These are phyloP conservation scores for Phoma sp. DNA, from an alignment of 2,329 filamentous ascomycete genomes.

Conservation along the genomic window DNA sequence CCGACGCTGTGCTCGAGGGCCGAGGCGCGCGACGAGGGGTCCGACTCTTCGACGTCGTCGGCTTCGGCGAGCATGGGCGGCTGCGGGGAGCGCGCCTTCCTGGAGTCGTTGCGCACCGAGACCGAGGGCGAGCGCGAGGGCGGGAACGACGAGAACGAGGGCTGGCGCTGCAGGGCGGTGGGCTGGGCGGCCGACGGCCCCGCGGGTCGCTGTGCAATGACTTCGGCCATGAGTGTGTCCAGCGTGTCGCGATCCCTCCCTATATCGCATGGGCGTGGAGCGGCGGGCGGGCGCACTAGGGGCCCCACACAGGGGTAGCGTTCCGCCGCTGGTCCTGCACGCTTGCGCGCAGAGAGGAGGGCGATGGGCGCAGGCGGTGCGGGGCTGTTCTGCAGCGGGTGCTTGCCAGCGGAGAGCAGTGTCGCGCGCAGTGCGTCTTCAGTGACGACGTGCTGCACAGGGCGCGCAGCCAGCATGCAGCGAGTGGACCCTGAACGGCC, in stretches of 20 bases:
- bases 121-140: slow-evolving; percentile 49
- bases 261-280: slow-evolving; percentile 27
- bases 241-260: slow-evolving; percentile 22
- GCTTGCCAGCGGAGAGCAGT: background rate
- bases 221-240: slow-evolving; percentile 44
- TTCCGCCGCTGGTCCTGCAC: too few species aligned
- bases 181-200: slow-evolving; percentile 17
- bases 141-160: slow-evolving; percentile 54
- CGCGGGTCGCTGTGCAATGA: slow-evolving; percentile 37
- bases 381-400: background rate
- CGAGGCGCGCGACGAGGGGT: slow-evolving; percentile 38
- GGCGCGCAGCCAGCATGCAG: too few species aligned
- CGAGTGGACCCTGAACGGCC: slow-evolving; percentile 9
- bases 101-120: slow-evolving; percentile 45
- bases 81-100: slow-evolving; percentile 45
- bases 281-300: slow-evolving; percentile 28
- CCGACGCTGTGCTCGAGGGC: slow-evolving; percentile 22
- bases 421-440: background rate
- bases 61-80: slow-evolving; percentile 45
- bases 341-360: too few species aligned
- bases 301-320: slow-evolving; percentile 27
- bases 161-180: slow-evolving; percentile 46
- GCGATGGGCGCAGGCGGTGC: too few species aligned
- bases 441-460: too few species aligned
- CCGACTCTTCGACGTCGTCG: slow-evolving; percentile 37